phyloP scores from a whole-genome alignment of 2,329 filamentous ascomycete species.

The Diaporthe sp. region DNA sequence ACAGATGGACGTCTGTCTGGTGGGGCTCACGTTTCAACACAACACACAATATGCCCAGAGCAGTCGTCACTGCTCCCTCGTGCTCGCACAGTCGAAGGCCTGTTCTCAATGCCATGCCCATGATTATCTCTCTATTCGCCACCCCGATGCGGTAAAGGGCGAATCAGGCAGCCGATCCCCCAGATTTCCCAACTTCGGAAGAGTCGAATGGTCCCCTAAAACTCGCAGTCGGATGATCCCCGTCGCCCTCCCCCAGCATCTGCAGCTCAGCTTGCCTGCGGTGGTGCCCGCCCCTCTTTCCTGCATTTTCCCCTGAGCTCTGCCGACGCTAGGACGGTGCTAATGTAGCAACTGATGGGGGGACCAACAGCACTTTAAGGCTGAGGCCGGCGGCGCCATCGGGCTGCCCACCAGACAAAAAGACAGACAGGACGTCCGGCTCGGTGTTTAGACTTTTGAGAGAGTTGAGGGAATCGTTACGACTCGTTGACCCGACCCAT shows the following conservation, averaged over 20 bases:
- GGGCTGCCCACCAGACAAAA: background rate
- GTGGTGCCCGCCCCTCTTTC: conserved; percentile 2
- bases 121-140: background rate
- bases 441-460: conserved; percentile 10
- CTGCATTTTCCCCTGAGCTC: conserved; percentile 20
- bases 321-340: conserved; percentile 11
- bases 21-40: conserved; percentile 29
- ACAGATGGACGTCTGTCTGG: conserved; percentile 8
- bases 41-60: background rate
- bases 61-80: background rate
- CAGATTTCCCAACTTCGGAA: background rate
- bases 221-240: conserved; percentile 17
- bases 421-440: background rate
- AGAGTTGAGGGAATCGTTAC: conserved; percentile 1
- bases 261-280: background rate
- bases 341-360: conserved; percentile 4
- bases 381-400: conserved; percentile 1
- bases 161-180: conserved; percentile 22
- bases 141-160: conserved; percentile 16
- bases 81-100: background rate
- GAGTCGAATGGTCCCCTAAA: background rate
- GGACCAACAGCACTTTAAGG: conserved; percentile 3
- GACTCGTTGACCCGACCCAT: background rate
- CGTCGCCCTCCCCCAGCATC: background rate
- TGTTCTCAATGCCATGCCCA: too few species aligned